Evolutionary conservation across 345 rosid genomes (phyloP), one percentile per base, ranked within the genome.

Genomic region (Laguncularia racemosa): DNA sequence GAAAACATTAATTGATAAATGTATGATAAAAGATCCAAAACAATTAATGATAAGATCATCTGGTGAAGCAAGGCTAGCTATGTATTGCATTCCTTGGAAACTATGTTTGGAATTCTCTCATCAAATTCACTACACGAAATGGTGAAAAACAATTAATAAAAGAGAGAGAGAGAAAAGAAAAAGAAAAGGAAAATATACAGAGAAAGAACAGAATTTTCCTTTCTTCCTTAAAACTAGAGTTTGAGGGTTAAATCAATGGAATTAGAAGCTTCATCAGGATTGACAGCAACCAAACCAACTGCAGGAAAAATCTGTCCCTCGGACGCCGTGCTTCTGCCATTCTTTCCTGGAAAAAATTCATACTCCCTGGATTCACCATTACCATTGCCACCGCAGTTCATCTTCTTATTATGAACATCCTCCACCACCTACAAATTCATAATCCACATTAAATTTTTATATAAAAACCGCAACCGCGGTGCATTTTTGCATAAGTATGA

Each of bases 181-280:
- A 23, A 23, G 5, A 23, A 23, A 23, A 3, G 5, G 5, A 23
- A 51, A 3, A 51, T 6, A 17, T 48, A 50, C 49, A 26, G 11
- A 51, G 44, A 33, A 33, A 33, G 40, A 33, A 4, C 40, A 33
- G 40, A 7, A 33, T 33, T 33, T 33, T 10, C 40, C 40, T 6
- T 33, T 33, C 40, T 9, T 9, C 40, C 40, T 33, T 9, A 33
- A 33, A 49, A n/a, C 19, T 49, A 49, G 18, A 87, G 97, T 84
- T 81, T 91, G 67, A 91, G 88, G 50, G 97, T 85, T 85, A 91
- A 67, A 79, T 91, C 97, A 74, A 91, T 67, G 63, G 73, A 72
- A 65, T 79, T 72, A 65, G 89, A 52, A 68, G 75, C 54, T 57
- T 57, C 61, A 64, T 47, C 44, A 59, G 53, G 64, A 71, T 66